Conservation (phyloP, 306 rosid genomes). For the Gillenia trifoliata region DNA sequence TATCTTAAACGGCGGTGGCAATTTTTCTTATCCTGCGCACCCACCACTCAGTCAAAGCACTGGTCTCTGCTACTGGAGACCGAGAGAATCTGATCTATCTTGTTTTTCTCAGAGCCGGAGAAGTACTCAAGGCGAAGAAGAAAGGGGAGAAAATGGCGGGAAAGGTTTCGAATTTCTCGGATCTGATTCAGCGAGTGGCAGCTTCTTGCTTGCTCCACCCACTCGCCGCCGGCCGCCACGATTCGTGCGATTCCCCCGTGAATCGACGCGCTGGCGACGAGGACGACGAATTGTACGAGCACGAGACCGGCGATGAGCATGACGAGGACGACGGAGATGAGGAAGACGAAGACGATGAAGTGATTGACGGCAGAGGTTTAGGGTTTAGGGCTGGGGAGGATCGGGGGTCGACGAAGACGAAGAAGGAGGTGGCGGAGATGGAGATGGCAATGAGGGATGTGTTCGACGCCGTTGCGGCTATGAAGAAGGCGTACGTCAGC, state of each 20-base stretch:
- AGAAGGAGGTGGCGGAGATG: constrained; percentile 50
- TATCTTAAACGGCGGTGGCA: neutral
- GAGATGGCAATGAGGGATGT: constrained; percentile 65
- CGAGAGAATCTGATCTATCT: constrained; percentile 23
- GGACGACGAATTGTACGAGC: constrained; percentile 29
- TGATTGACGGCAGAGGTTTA: constrained; percentile 16
- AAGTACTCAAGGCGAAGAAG: constrained; percentile 20
- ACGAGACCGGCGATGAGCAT: constrained; percentile 23
- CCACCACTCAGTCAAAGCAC: neutral
- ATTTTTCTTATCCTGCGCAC: constrained; percentile 23
- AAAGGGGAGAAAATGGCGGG: constrained; percentile 54
- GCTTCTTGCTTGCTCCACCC: constrained; percentile 94
- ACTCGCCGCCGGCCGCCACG: constrained; percentile 40
- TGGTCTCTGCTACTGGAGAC: neutral
- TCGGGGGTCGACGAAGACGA: constrained; percentile 9
- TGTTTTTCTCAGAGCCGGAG: constrained; percentile 18
- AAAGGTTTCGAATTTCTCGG: constrained; percentile 80
- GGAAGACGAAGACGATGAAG: neutral
- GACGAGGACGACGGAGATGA: constrained; percentile 19
- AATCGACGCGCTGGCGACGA: constrained; percentile 22
- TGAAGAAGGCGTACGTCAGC: constrained; percentile 77
- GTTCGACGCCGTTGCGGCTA: constrained; percentile 67
- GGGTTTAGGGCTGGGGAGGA: constrained; percentile 30
- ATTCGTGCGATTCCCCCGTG: constrained; percentile 8
- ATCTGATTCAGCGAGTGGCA: constrained; percentile 88